Evolutionary conservation across 2,329 filamentous ascomycete genomes (phyloP), one percentile per base, ranked within the genome.

Genomic region (Penicillium olsonii): DNA sequence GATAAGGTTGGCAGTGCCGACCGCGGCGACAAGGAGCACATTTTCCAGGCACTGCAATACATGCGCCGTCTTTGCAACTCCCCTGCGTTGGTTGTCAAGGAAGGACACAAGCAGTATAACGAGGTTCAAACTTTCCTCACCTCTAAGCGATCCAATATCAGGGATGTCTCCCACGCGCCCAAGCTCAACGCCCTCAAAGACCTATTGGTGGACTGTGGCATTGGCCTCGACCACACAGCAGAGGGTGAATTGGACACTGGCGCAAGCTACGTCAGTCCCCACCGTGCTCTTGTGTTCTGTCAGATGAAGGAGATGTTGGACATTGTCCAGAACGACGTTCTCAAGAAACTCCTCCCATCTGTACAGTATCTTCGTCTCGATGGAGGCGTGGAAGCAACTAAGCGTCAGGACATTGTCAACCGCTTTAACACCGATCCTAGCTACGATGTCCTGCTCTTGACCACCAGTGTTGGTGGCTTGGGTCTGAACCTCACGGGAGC

Each of bases 261-360:
- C 50, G 80, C 82, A 42, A 84, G 90, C 69, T 95, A 92, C 34
- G 95, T 99, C 68, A 96, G 94, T 54, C 94, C 92, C 24, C 94
- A 99, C 68, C 89, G 94, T 37, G 95, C 94, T 0, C 83, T 99
- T 22, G 88, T 99, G 59, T 99, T 99, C 79, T 99, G 94, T 65
- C 94, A 99, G 70, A 96, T 99, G 90, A 99, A 99, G 74, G 94
- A 99, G 71, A 99, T 99, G 95, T 81, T 99, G 19, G 94, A 99
- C 70, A 97, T 99, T 84, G 95, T 99, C 2, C 92, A 97, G 68
- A 90, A 88, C 62, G 92, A 92, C 50, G 94, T 99, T 1, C 76
- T 99, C 33, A 90, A 90, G 69, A 87, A 88, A 64, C 81, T 97
- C 73, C 81, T 99, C n/a, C 94, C 94, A 1, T 88, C 87, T 0